These are phyloP conservation scores for Puccinia hordei DNA, from an alignment of 1,284 basidiomycete genomes.

Conservation along the genomic window DNA sequence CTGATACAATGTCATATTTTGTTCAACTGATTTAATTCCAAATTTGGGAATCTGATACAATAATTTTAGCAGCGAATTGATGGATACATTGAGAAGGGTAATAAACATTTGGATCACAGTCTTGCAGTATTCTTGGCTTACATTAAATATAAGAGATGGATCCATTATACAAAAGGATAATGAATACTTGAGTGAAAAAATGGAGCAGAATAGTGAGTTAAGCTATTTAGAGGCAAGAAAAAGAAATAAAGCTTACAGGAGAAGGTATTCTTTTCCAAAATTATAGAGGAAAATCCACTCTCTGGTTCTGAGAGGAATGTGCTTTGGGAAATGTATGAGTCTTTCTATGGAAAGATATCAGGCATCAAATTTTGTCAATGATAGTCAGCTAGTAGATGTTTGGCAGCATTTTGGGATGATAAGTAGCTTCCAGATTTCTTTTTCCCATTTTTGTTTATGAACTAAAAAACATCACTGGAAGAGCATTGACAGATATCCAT, in stretches of 20 bases:
- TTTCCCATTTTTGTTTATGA: conserved; percentile 2
- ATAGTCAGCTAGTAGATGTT: neutral
- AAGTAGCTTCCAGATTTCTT: no score
- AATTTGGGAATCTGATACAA: no score
- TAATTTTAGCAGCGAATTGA: no score
- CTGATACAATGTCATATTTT: no score
- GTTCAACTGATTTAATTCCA: no score
- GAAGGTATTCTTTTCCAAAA: neutral
- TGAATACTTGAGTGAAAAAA: neutral
- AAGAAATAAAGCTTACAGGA: neutral
- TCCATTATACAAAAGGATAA: neutral
- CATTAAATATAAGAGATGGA: no score
- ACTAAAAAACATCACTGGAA: no score
- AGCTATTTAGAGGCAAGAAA: neutral
- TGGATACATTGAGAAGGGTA: no score
- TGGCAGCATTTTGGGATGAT: neutral
- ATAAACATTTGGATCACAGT: no score
- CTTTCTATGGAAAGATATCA: no score
- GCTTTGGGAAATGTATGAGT: neutral
- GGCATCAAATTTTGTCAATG: neutral
- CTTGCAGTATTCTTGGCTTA: no score
- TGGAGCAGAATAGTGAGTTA: neutral
- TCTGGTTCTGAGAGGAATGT: neutral
- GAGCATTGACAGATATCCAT: conserved; percentile 10
- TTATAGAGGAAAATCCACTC: no score